Evolutionary conservation across 164 flowering plant genomes (phyloP).

Genomic region (Dillenia turbinata): DNA sequence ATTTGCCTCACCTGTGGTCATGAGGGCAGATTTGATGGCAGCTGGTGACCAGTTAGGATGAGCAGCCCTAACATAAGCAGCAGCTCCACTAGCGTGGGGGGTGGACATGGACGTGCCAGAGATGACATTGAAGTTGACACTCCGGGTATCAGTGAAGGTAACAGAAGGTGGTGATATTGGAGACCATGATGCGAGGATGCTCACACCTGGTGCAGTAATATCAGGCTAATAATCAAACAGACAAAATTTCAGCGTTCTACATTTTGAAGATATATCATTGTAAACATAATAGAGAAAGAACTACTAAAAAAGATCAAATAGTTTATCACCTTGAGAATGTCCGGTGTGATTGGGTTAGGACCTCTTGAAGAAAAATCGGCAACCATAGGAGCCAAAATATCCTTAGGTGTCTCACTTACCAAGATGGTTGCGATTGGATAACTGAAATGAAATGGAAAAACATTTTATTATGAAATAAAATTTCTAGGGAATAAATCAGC

Average conservation of each 20-base stretch:
- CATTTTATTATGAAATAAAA: not conserved
- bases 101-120: constrained; percentile 56
- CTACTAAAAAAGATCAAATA: not conserved
- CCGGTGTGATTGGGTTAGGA: constrained; percentile 28
- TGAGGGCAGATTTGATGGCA: constrained; percentile 47
- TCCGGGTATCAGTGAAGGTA: constrained; percentile 13
- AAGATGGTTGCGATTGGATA: constrained; percentile 32
- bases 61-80: constrained; percentile 37
- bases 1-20: constrained; percentile 40
- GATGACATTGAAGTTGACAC: constrained; percentile 27
- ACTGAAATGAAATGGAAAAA: constrained; percentile 12
- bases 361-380: constrained; percentile 38
- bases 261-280: not conserved
- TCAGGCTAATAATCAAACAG: constrained; percentile 26
- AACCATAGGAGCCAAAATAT: constrained; percentile 26
- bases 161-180: constrained; percentile 23
- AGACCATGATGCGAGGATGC: constrained; percentile 38
- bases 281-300: too few relatives aligned
- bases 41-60: constrained; percentile 51
- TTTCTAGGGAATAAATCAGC: too few relatives aligned
- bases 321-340: constrained; percentile 33
- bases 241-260: not conserved
- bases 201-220: constrained; percentile 37
- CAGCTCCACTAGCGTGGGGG: constrained; percentile 42
- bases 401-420: constrained; percentile 17